phyloP scores from a whole-genome alignment of 23 red algal species.

The Gracilaria vermiculophylla region DNA sequence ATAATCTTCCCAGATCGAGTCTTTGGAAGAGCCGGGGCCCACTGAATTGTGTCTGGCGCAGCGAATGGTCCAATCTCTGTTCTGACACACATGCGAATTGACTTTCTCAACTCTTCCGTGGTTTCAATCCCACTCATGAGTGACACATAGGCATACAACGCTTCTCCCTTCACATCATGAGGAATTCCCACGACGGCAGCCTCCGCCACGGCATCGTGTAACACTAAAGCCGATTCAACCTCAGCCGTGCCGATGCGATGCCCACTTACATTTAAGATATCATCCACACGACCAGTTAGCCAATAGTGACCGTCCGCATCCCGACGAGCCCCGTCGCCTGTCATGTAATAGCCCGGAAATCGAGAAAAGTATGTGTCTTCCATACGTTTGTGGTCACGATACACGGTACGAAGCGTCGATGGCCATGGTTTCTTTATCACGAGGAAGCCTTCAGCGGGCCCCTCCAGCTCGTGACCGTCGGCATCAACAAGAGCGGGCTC shows the following conservation, averaged over 20 bases:
- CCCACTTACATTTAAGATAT: constrained; percentile 96
- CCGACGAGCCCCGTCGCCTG: constrained; percentile 89
- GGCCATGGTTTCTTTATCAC: constrained; percentile 90
- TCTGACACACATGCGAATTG: constrained; percentile 58
- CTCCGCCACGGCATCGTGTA: constrained; percentile 82
- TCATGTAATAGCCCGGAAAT: constrained; percentile 95
- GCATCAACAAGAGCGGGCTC: constrained; percentile 79
- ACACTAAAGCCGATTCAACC: constrained; percentile 90
- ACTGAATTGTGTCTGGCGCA: constrained; percentile 83
- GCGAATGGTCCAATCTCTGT: constrained; percentile 92
- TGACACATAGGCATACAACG: constrained; percentile 90
- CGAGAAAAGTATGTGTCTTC: constrained; percentile 87
- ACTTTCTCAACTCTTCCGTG: constrained; percentile 63
- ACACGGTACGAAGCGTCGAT: constrained; percentile 85
- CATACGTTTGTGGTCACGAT: constrained; percentile 92
- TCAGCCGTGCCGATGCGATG: constrained; percentile 98
- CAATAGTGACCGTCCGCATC: constrained; percentile 93
- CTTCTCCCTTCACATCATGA: constrained; percentile 97
- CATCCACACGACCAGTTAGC: constrained; percentile 96
- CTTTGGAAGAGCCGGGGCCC: constrained; percentile 91
- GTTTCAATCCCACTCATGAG: constrained; percentile 69
- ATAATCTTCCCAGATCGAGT: constrained; percentile 99
- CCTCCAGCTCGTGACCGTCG: constrained; percentile 77
- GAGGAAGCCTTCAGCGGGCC: constrained; percentile 75
- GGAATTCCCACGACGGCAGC: constrained; percentile 89